phyloP scores from a whole-genome alignment of 2,329 filamentous ascomycete genomes.

The Scedosporium minutisporum region DNA sequence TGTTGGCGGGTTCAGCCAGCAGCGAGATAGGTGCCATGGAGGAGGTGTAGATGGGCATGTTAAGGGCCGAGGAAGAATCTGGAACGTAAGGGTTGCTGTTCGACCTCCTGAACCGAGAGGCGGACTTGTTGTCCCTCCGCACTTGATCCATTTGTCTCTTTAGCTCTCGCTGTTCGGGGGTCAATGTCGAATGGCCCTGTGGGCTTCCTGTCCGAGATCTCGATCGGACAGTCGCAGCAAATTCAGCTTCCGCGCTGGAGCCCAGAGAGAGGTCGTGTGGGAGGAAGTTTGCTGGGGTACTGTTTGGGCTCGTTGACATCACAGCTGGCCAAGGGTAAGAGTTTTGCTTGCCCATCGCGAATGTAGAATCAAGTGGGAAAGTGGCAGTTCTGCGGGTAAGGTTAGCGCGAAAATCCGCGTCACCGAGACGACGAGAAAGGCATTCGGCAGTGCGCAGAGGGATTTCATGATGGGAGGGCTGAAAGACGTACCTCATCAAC shows the following conservation, averaged over 20 bases:
- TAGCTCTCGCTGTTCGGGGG: conserved; percentile 50
- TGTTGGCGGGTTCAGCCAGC: conserved; percentile 37
- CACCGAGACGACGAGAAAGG: not conserved
- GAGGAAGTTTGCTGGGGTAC: conserved; percentile 22
- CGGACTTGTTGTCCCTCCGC: conserved; percentile 47
- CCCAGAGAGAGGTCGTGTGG: conserved; percentile 36
- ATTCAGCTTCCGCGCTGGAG: conserved; percentile 36
- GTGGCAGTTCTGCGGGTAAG: conserved; percentile 32
- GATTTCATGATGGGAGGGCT: conserved; percentile 5
- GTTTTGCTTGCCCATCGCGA: conserved; percentile 41
- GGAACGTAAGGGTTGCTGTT: conserved; percentile 34
- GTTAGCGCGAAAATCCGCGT: conserved; percentile 8
- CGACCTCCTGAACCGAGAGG: conserved; percentile 38
- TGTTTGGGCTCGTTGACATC: not conserved
- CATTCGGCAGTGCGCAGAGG: not conserved
- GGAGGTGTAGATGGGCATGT: conserved; percentile 41
- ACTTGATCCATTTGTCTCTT: conserved; percentile 52
- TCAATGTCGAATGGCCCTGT: conserved; percentile 37
- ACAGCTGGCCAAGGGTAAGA: conserved; percentile 42
- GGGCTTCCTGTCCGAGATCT: conserved; percentile 50
- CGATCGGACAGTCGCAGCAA: conserved; percentile 37
- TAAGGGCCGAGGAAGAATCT: conserved; percentile 29
- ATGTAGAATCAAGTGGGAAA: conserved; percentile 40
- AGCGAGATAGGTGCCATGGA: conserved; percentile 40
- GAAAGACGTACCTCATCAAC: conserved; percentile 25